A percentile compares a stretch with the other conserved stretches of the same genome.
Conservation (phyloP, 169 alveolate genomes). For the Fabrea salina region DNA sequence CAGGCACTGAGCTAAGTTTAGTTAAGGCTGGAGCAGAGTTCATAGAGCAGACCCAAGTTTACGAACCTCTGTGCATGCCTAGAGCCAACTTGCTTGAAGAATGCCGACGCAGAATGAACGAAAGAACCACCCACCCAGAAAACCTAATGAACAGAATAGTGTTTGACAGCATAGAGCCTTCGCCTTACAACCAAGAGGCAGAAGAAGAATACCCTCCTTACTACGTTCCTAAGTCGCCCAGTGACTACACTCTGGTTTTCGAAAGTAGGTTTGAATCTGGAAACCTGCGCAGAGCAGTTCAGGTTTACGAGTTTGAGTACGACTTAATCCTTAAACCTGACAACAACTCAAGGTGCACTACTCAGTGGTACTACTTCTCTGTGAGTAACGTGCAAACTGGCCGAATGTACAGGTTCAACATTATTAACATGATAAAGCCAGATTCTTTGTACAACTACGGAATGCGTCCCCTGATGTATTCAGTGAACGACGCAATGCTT, state of each 20-base stretch:
- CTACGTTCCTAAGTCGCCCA: slow-evolving; percentile 66
- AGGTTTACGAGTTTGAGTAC: slow-evolving; percentile 82
- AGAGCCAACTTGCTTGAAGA: slow-evolving; percentile 19
- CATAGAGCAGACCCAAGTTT: slow-evolving; percentile 26
- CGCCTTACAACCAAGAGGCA: slow-evolving; percentile 11
- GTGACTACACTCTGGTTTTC: slow-evolving; percentile 83
- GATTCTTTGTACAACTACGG: slow-evolving; percentile 79
- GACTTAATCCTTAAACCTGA: slow-evolving; percentile 91
- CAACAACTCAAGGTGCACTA: slow-evolving; percentile 81
- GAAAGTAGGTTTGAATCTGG: slow-evolving; percentile 90
- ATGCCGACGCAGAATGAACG: slow-evolving; percentile 1
- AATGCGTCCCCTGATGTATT: slow-evolving; percentile 73
- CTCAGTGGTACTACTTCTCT: slow-evolving; percentile 85
- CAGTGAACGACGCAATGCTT: slow-evolving; percentile 67
- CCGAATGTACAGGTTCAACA: slow-evolving; percentile 66
- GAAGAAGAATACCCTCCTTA: slow-evolving; percentile 34
- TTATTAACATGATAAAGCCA: slow-evolving; percentile 78
- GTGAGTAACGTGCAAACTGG: slow-evolving; percentile 73
- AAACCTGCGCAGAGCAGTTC: slow-evolving; percentile 85
- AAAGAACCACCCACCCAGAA: slow-evolving; percentile 17
- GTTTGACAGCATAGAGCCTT: slow-evolving; percentile 21
- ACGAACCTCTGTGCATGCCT: neutral
- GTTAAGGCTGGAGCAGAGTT: neutral
- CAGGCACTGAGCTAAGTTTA: neutral
- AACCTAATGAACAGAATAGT: slow-evolving; percentile 26